Evolutionary conservation across 2,329 filamentous ascomycete species (phyloP).

Genomic region (Neofusicoccum sp.): DNA sequence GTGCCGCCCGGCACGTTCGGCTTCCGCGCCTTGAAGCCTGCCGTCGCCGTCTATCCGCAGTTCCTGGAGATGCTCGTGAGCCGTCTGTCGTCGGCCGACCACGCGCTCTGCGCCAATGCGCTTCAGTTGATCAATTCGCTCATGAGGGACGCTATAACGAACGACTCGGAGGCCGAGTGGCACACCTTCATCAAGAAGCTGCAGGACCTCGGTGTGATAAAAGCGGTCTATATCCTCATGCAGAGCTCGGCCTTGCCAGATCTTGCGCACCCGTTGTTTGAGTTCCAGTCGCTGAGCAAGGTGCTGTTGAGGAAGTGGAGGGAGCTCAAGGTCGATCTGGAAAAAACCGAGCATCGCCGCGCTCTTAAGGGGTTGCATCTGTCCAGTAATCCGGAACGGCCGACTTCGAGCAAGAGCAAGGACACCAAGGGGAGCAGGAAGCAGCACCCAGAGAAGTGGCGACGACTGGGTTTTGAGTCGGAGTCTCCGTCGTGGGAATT

Average conservation of each 20-base stretch:
- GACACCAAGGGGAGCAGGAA: conserved; percentile 52
- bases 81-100: conserved; percentile 88
- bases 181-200: conserved; percentile 90
- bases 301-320: conserved; percentile 84
- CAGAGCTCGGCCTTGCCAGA: conserved; percentile 91
- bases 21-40: conserved; percentile 87
- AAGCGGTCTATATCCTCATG: conserved; percentile 87
- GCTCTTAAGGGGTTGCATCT: conserved; percentile 84
- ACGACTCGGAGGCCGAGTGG: conserved; percentile 79
- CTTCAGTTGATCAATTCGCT: conserved; percentile 93
- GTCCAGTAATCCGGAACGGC: conserved; percentile 70
- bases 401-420: conserved; percentile 31
- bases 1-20: conserved; percentile 67
- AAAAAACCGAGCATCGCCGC: conserved; percentile 82
- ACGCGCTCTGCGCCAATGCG: conserved; percentile 91
- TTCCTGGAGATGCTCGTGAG: conserved; percentile 94
- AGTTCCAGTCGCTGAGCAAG: conserved; percentile 92
- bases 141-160: conserved; percentile 85
- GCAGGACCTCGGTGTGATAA: conserved; percentile 90
- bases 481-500: conserved; percentile 88
- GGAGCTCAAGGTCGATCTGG: conserved; percentile 78
- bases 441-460: conserved; percentile 90
- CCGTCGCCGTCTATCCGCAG: conserved; percentile 84
- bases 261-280: conserved; percentile 80
- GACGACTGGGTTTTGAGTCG: conserved; percentile 83